phyloP scores from a whole-genome alignment of 2,329 filamentous ascomycete species.

The Aspergillus calidoustus region DNA sequence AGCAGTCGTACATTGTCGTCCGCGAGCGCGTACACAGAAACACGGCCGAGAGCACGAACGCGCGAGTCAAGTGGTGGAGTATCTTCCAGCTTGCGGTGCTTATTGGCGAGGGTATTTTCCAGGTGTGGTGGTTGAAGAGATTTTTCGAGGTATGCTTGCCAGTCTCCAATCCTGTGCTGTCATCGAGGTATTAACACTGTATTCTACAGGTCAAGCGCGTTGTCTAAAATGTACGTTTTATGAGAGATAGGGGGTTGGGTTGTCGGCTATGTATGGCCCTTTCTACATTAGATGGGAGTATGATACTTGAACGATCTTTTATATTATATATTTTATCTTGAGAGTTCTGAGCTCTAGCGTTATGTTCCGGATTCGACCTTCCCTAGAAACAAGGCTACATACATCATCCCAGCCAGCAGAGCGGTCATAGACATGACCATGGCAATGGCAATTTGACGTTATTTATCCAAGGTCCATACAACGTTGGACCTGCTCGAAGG shows the following conservation, averaged over 20 bases:
- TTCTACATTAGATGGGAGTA: constrained; percentile 13
- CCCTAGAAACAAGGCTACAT: neutral
- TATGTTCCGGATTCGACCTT: neutral
- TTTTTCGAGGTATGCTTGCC: constrained; percentile 78
- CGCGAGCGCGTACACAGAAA: constrained; percentile 96
- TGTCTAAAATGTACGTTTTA: constrained; percentile 40
- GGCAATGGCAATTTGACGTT: neutral
- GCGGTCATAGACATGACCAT: no score
- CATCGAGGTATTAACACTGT: neutral
- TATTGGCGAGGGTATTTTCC: constrained; percentile 90
- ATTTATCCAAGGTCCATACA: no score
- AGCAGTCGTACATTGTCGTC: constrained; percentile 95
- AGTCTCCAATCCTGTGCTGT: neutral
- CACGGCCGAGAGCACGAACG: constrained; percentile 97
- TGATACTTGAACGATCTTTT: constrained; percentile 12
- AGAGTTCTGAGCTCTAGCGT: neutral
- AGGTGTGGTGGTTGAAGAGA: constrained; percentile 98
- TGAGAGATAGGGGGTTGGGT: constrained; percentile 12
- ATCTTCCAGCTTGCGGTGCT: constrained; percentile 91
- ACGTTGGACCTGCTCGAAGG: no score
- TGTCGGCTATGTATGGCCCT: constrained; percentile 1
- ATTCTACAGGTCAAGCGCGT: constrained; percentile 51
- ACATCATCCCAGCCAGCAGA: neutral
- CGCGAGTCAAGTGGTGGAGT: constrained; percentile 99
- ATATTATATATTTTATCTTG: neutral